Base-by-base conservation (phyloP, 768 basidiomycete species). In the Lactifluus echinatus region DNA sequence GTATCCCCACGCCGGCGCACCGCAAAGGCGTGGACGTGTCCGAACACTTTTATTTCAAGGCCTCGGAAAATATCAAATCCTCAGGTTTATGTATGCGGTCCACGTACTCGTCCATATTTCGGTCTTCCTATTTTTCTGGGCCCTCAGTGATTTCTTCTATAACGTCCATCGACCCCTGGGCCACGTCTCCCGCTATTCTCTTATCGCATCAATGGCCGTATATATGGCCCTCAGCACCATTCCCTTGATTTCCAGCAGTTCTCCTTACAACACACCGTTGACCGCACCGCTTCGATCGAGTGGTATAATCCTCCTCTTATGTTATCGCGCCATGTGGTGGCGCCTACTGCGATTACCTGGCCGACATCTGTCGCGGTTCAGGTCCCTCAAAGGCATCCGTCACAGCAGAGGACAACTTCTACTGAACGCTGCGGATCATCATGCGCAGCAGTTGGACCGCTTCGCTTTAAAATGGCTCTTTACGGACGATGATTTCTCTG, bases 241-340 rank as follows among this genome's bases (percentile, higher is more conserved):
- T 8, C 60, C 60, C 28, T 19, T 61, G 14, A 31, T 53, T 19
- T 44, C 37, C 44, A 23, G 12, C 17, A 53, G 53, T 23, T 48
- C 48, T 15, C 60, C 60, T 4, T 61, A 53, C 33, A 28, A 58
- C 6, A 61, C 60, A 31, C 44, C 56, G 15, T 15, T 61, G 28
- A 57, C 50, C 31, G 42, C 37, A 31, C 56, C 28, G 17, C 45
- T 57, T 24, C 50, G 31, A 8, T 34, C 28, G 6, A 15, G 11
- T 29, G 10, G 19, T 17, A 24, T 36, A 23, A 8, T 29, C 40
- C 10, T 43, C n/a, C 29, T 33, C 17, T 28, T 28, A 34, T 3
- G 4, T 17, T 42, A 19, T 17, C 50, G 40, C 12, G 4, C 14
- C 17, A 21, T 31, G 1, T 23, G 36, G 28, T n/a, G 26, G 17